phyloP scores from a whole-genome alignment of 805 yeast species.

The Scheffersomyces ergatensis region DNA sequence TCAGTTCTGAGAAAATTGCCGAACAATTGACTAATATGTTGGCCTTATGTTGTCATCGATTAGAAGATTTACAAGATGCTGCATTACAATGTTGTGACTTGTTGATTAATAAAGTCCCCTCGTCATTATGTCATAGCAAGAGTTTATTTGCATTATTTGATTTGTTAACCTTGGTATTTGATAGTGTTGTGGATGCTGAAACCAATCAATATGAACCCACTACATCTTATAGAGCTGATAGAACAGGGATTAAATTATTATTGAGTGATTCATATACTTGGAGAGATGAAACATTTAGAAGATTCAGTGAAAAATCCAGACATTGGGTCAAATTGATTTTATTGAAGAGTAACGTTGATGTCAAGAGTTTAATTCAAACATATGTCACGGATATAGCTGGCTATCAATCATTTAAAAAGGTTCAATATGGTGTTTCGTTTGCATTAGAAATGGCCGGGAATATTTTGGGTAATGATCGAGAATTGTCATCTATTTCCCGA shows the following conservation, averaged over 20 bases:
- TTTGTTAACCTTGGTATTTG: conserved; percentile 70
- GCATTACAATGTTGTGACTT: conserved; percentile 77
- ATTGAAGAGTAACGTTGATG: conserved; percentile 62
- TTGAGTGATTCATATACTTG: conserved; percentile 76
- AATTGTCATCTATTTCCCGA: conserved; percentile 49
- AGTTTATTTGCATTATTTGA: conserved; percentile 81
- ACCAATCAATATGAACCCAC: conserved; percentile 82
- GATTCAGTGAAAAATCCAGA: conserved; percentile 56
- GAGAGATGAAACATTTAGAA: conserved; percentile 65
- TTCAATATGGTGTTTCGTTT: conserved; percentile 82
- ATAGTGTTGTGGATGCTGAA: conserved; percentile 80
- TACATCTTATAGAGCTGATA: conserved; percentile 51
- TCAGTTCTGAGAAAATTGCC: conserved; percentile 57
- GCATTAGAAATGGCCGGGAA: conserved; percentile 87
- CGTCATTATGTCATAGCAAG: conserved; percentile 70
- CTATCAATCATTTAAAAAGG: conserved; percentile 19
- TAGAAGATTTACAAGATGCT: conserved; percentile 68
- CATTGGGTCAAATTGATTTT: conserved; percentile 66
- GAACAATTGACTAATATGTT: conserved; percentile 68
- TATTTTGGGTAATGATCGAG: conserved; percentile 65
- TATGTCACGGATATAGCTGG: conserved; percentile 56
- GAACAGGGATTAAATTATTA: conserved; percentile 48
- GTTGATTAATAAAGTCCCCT: conserved; percentile 66
- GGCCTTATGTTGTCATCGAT: conserved; percentile 73
- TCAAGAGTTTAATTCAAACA: conserved; percentile 74